Percentiles rank a stretch among this genome's conserved stretches.
Conservation (phyloP, 345 rosid genomes). For the Atalantia buxifolia region DNA sequence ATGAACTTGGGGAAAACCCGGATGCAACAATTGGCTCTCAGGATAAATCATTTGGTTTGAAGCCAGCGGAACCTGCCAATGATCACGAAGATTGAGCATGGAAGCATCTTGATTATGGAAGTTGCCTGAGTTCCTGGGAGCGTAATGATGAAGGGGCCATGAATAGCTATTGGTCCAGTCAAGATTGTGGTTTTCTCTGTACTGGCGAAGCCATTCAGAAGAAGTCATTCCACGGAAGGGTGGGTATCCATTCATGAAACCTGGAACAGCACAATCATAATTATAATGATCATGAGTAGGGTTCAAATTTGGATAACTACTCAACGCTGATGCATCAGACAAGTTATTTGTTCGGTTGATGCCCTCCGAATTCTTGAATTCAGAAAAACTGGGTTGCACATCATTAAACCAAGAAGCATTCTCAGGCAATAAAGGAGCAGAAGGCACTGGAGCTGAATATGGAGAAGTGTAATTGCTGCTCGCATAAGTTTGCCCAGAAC, state of each 20-base stretch:
- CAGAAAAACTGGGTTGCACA: conserved; percentile 19
- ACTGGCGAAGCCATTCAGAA: conserved; percentile 94
- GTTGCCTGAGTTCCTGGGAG: conserved; percentile 34
- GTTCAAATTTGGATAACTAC: conserved; percentile 37
- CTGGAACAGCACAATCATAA: conserved; percentile 30
- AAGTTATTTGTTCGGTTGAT: conserved; percentile 31
- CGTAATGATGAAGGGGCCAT: conserved; percentile 31
- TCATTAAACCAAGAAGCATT: conserved; percentile 59
- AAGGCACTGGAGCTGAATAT: conserved; percentile 68
- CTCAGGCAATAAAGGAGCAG: conserved; percentile 90
- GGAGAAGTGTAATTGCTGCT: conserved; percentile 30
- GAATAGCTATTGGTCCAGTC: conserved; percentile 27
- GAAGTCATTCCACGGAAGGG: conserved; percentile 57
- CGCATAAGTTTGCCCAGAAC: conserved; percentile 22
- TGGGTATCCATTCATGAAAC: conserved; percentile 40
- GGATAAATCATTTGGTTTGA: conserved; percentile 31
- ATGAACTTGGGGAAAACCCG: conserved; percentile 26
- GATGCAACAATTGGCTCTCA: conserved; percentile 20
- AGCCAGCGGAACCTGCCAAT: conserved; percentile 41
- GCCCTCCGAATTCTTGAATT: conserved; percentile 16
- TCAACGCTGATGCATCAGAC: conserved; percentile 24
- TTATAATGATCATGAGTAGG: conserved; percentile 21
- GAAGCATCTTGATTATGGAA: conserved; percentile 31
- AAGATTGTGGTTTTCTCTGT: conserved; percentile 66
- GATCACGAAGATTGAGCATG: conserved; percentile 45